Evolutionary conservation across 1,139 yeast genomes (phyloP), one percentile per base, ranked within the genome.

Genomic region (Yamadazyma sp.): DNA sequence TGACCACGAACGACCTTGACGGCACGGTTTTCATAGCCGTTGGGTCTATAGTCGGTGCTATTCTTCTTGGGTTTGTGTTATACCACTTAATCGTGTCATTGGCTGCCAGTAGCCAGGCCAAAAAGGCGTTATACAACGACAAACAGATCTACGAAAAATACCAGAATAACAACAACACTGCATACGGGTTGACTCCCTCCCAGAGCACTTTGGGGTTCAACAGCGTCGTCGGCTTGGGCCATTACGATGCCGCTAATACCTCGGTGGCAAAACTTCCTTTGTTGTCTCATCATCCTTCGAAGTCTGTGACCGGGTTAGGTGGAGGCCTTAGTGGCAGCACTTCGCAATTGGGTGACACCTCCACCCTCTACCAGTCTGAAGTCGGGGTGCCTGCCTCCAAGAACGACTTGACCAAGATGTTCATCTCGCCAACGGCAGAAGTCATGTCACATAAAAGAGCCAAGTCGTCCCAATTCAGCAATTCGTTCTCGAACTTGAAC

Each of bases 1-100:
- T 73, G 46, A 61, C 69, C 37, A 65, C 77, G 10, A 58, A 55
- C 25, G 67, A 72, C 38, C 86, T 88, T 1, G 70, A 76, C 38
- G 95, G 95, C 1, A 83, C 92, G 0, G 89, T 87, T 3, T 87
- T 86, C 60, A 86, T 87, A 45, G 86, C 87, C 0, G 84, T 85
- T 22, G 95, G 94, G 0, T 70, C 83, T 10, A 69, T 82, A 33
- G 79, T 83, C 3, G 87, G 83, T 1, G 79, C 76, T 18, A 62
- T 81, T 12, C 62, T 73, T 20, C 51, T 76, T 39, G 74, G 69
- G 4, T 70, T 78, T 39, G 59, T 73, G 43, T 48, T 65, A 38
- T 72, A 61, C 53, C 74, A 57, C 53, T 69, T 57, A 41, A 52
- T 69, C 40, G 51, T 56, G 31, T 69, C 76, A 14, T 33, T 69